These are phyloP conservation scores for Bryopsis sp. DNA, from an alignment of 139 green algal genomes.

Conservation along the genomic window DNA sequence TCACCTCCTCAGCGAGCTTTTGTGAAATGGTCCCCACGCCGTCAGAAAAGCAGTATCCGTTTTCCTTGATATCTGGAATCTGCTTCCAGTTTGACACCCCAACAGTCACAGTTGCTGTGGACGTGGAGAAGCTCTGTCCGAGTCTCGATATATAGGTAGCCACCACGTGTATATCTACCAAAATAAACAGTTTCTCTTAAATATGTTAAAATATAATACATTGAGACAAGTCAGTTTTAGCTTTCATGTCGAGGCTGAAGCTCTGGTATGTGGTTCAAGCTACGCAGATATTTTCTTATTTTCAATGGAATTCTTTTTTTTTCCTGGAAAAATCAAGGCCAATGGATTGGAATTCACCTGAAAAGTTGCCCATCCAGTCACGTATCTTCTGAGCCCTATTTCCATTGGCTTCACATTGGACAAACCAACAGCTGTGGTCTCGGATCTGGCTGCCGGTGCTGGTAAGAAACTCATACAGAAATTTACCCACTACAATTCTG, in stretches of 20 bases:
- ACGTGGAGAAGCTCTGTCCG: slow-evolving; percentile 15
- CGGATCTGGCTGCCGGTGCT: slow-evolving; percentile 13
- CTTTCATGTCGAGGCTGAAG: too few species aligned
- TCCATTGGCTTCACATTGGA: not conserved
- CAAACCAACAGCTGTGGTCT: slow-evolving; percentile 6
- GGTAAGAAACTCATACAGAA: slow-evolving; percentile 2
- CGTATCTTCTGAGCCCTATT: not conserved
- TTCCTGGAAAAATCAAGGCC: too few species aligned
- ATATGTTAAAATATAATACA: not conserved
- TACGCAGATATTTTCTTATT: too few species aligned
- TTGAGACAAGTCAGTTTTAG: too few species aligned
- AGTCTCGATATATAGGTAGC: slow-evolving; percentile 3
- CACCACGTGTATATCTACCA: not conserved
- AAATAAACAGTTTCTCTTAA: too few species aligned
- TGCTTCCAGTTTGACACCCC: not conserved
- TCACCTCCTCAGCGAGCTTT: too few species aligned
- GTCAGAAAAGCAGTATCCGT: slow-evolving; percentile 15
- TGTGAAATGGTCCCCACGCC: slow-evolving; percentile 9
- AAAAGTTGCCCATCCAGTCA: not conserved
- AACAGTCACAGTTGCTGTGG: slow-evolving; percentile 1
- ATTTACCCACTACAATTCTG: not conserved
- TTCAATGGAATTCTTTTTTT: too few species aligned
- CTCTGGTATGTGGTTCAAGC: too few species aligned
- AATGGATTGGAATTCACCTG: not conserved
- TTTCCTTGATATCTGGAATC: not conserved